Evolutionary conservation across 148 eudicot species (phyloP).

Genomic region (Selenicereus undatus): DNA sequence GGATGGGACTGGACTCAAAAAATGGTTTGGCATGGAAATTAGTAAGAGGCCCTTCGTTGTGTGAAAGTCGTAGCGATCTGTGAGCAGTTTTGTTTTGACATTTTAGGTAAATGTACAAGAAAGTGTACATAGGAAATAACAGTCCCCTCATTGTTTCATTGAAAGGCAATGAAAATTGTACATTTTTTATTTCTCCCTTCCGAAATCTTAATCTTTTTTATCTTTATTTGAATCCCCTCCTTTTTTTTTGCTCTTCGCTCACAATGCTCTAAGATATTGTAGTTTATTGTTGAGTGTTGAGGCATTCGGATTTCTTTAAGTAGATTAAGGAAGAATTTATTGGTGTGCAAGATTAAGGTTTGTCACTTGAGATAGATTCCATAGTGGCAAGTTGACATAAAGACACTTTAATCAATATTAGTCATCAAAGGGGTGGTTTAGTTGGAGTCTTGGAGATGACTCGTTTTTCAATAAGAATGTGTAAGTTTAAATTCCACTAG

Average conservation of each 20-base stretch:
- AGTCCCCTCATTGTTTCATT: neutral
- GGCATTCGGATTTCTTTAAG: neutral
- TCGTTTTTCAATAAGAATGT: neutral
- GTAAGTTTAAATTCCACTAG: neutral
- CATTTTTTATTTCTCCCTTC: neutral
- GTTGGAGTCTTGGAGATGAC: too few relatives aligned
- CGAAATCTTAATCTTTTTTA: neutral
- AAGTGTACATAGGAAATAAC: constrained; percentile 9
- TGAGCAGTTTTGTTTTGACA: neutral
- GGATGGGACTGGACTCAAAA: too few relatives aligned
- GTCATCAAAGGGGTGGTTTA: too few relatives aligned
- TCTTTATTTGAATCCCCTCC: neutral
- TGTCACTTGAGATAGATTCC: too few relatives aligned
- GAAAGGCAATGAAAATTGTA: neutral
- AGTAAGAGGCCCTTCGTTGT: too few relatives aligned
- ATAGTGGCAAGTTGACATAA: too few relatives aligned
- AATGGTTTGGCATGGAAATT: too few relatives aligned
- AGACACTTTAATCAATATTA: too few relatives aligned
- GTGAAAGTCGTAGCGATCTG: too few relatives aligned
- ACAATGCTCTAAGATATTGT: neutral
- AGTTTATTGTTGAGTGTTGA: neutral
- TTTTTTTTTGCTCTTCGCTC: neutral
- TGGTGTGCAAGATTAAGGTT: neutral
- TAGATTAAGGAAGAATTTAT: too few relatives aligned
- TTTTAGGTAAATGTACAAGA: neutral